Evolutionary conservation across 331 rosid genomes (phyloP), one percentile per base, ranked within the genome.

Genomic region (Arachis monticola): DNA sequence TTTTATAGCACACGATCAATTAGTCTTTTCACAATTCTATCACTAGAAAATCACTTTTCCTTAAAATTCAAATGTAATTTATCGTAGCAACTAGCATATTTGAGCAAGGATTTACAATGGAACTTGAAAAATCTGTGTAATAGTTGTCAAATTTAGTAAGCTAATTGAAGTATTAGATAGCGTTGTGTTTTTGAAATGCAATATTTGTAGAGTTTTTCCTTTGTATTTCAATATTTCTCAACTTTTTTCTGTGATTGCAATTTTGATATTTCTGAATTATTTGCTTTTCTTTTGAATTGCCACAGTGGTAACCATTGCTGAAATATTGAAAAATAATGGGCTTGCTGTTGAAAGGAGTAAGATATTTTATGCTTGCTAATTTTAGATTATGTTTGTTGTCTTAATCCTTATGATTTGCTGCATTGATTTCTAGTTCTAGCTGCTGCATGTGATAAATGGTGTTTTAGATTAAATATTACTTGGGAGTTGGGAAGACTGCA

Each of bases 261-360:
- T 53, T 70, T 17, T 69, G 48, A 11, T 47, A 14, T 76, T 60
- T 73, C 78, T 69, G 44, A 79, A 38, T 45, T 72, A 10, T 30
- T 47, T 67, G 6, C 55, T 30, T 55, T 60, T 30, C 30, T 50
- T 31, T 79, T 79, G 79, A 38, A 89, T 92, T 83, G 96, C 96
- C 55, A 89, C 97, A 0, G 97, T 92, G 60, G 97, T 89, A 12
- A 89, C 96, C 11, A 86, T 89, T 65, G 96, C 97, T 22, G 97
- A 92, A 86, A 92, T 92, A 58, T 77, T 92, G 87, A 92, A 92
- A 66, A 89, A 92, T 80, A 89, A 89, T 31, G 97, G 96, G 61
- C 85, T 92, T 74, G 97, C 96, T 76, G 73, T 88, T 67, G 97
- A 92, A 81, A 92, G 88, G 88, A 92, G 97, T 89, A 60, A 85